Base-by-base conservation (phyloP, 2,329 filamentous ascomycete species). In the Clonostachys chloroleuca region DNA sequence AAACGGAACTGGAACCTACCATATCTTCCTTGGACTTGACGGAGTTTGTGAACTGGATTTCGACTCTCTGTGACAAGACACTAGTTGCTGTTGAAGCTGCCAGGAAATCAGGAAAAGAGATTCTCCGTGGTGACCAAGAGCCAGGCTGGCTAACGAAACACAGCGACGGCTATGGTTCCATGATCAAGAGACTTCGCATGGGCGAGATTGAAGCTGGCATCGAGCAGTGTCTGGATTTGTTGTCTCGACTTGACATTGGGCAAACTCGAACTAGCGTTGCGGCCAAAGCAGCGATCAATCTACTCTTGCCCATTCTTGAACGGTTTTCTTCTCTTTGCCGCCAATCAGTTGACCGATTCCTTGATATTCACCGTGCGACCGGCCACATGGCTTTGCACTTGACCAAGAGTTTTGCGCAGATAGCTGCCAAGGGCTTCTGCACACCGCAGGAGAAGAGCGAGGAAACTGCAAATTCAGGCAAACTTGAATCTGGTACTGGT, bases 401-500 rank as follows among this genome's bases (percentile, higher is more conserved):
- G 41, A 81, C 84, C 34, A 89, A 85, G 44, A 81, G 84, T 0
- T 96, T 96, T 62, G 80, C 81, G 2, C 84, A 91, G 49, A 80
- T 99, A 44, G 84, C 88, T 2, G 79, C 83, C 1, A 84, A 95
- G 62, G 94, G 94, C 3, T 97, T 97, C 73, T 99, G 94, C 62
- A 89, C 85, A 17, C 94, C 94, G 1, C 78, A 87, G 18, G 92
- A 97, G 57, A 86, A 91, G 56, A 83, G 83, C 1, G 81, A 89
- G 39, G 81, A 85, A 43, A 81, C 85, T 48, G 24, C 24, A 30
- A 39, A 39, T 2, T 77, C 83, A 44, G 89, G 92, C 12, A 87
- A 95, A 56, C 74, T 96, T 33, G 92, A 99, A 66, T 84, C 83
- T 36, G 95, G 95, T 14, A 97, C 92, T 12, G 95, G 94, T 34